A percentile compares a stretch with the other conserved stretches of the same genome.
phyloP scores from a whole-genome alignment of 805 yeast genomes.

The Monosporozyma unispora region DNA sequence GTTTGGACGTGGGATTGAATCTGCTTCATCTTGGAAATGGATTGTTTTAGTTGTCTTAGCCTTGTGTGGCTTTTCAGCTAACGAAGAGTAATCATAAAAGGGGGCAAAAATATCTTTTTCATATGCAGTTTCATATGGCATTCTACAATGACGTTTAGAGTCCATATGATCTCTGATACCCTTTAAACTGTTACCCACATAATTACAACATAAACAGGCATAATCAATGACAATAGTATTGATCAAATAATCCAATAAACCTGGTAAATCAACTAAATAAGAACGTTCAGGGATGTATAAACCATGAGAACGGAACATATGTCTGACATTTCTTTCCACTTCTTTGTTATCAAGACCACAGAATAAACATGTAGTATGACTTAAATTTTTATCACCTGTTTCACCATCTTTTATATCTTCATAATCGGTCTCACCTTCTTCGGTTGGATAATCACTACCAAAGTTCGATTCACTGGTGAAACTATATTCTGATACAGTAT shows the following conservation, averaged over 20 bases:
- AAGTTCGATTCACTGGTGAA: slow-evolving; percentile 34
- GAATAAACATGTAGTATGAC: slow-evolving; percentile 36
- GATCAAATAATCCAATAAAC: slow-evolving; percentile 65
- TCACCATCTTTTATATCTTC: slow-evolving; percentile 12
- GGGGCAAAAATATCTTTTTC: slow-evolving; percentile 69
- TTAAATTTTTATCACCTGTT: slow-evolving; percentile 11
- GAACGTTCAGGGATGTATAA: slow-evolving; percentile 77
- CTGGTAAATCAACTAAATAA: slow-evolving; percentile 58
- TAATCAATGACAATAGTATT: slow-evolving; percentile 79
- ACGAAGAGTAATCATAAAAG: slow-evolving; percentile 74
- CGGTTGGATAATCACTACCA: slow-evolving; percentile 22
- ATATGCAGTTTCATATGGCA: slow-evolving; percentile 78
- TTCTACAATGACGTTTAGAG: slow-evolving; percentile 75
- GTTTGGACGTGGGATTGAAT: slow-evolving; percentile 38
- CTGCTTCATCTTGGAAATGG: slow-evolving; percentile 27
- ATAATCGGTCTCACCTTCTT: slow-evolving; percentile 24
- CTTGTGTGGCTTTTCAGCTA: slow-evolving; percentile 35
- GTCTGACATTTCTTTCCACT: slow-evolving; percentile 53
- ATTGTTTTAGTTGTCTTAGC: slow-evolving; percentile 20
- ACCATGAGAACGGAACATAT: slow-evolving; percentile 77
- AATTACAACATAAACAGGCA: slow-evolving; percentile 72
- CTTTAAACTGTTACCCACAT: slow-evolving; percentile 75
- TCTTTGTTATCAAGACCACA: slow-evolving; percentile 47
- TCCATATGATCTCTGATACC: slow-evolving; percentile 85
- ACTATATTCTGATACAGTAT: slow-evolving; percentile 44